These are phyloP conservation scores for Mimosa bimucronata DNA, from an alignment of 306 rosid genomes.

Conservation along the genomic window DNA sequence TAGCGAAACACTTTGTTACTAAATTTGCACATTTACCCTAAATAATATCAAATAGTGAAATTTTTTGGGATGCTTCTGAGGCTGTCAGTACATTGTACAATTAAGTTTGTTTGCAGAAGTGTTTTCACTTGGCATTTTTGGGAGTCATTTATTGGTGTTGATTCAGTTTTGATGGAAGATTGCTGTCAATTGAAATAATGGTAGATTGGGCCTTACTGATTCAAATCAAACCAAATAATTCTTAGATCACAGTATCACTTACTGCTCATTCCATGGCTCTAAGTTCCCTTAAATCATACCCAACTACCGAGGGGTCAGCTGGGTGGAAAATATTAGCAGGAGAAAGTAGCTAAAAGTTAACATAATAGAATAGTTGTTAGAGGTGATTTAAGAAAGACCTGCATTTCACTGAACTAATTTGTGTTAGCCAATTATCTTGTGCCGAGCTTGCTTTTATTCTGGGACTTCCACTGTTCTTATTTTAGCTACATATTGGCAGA, in stretches of 20 bases:
- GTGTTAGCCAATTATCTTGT: background rate
- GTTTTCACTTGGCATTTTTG: background rate
- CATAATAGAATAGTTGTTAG: background rate
- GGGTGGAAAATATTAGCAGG: background rate
- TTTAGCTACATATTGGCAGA: conserved; percentile 54
- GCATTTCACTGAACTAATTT: background rate
- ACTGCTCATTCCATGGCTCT: background rate
- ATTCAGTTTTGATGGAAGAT: background rate
- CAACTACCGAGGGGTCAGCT: background rate
- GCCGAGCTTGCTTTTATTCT: background rate
- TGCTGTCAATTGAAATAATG: conserved; percentile 16
- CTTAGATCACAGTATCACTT: background rate
- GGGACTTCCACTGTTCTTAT: conserved; percentile 33
- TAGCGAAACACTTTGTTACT: no score
- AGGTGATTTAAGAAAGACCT: background rate
- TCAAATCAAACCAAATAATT: background rate
- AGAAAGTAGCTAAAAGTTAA: background rate
- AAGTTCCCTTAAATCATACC: background rate
- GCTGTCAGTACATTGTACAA: background rate
- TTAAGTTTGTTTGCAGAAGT: background rate
- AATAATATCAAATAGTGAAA: no score
- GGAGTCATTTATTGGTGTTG: background rate
- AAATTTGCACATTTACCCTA: no score
- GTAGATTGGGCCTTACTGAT: conserved; percentile 22
- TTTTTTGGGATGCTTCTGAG: background rate